Conservation (phyloP, 2,329 filamentous ascomycete genomes). For the Trichoderma sp. region DNA sequence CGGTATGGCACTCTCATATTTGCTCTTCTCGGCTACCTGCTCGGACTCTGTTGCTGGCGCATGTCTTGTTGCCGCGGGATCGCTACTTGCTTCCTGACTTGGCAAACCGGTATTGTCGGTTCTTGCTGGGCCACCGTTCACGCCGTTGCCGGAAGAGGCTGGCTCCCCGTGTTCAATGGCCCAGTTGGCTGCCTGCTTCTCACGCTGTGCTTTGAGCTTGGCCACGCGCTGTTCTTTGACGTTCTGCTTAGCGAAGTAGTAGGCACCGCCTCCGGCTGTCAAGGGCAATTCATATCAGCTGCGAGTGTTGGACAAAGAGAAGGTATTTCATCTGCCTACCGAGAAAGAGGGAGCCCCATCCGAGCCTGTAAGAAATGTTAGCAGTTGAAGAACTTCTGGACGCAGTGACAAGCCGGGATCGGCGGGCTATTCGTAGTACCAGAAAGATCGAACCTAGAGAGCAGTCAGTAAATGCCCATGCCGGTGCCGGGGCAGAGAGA, state of each 20-base stretch:
- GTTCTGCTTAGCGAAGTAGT: slow-evolving; percentile 91
- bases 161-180: slow-evolving; percentile 54
- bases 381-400: background rate
- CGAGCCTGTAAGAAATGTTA: slow-evolving; percentile 62
- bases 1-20: slow-evolving; percentile 79
- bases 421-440: slow-evolving; percentile 47
- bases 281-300: slow-evolving; percentile 27
- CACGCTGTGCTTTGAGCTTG: slow-evolving; percentile 66
- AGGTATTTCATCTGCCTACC: slow-evolving; percentile 57
- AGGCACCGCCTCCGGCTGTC: slow-evolving; percentile 82
- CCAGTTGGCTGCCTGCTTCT: slow-evolving; percentile 62
- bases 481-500: background rate
- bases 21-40: slow-evolving; percentile 74
- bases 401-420: background rate
- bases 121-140: slow-evolving; percentile 53
- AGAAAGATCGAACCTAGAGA: slow-evolving; percentile 64
- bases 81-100: slow-evolving; percentile 70
- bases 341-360: slow-evolving; percentile 86
- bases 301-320: slow-evolving; percentile 7
- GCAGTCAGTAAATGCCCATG: background rate
- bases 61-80: slow-evolving; percentile 85
- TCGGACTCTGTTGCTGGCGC: slow-evolving; percentile 71
- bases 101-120: slow-evolving; percentile 63
- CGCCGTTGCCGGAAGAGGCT: slow-evolving; percentile 41
- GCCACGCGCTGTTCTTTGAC: slow-evolving; percentile 87